Base-by-base conservation (phyloP, 768 basidiomycete genomes). In the Phaeotremella fagi region DNA sequence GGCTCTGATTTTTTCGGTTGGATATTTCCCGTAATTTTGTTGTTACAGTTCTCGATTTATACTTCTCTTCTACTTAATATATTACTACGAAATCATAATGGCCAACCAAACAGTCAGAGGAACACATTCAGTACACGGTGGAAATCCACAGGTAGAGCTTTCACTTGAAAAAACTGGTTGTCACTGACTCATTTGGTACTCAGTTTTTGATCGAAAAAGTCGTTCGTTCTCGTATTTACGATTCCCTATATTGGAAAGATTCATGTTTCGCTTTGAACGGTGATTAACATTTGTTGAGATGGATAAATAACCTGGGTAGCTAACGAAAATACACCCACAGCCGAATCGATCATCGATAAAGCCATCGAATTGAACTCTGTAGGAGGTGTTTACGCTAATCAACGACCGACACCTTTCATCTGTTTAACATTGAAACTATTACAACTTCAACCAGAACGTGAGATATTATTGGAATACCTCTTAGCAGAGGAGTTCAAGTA, bases 401-500 rank as follows among this genome's bases (percentile, higher is more conserved):
- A 95, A 63, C 82, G 85, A 42, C 95, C 95, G 0, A 98, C 92
- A 2, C 85, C 90, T 70, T 99, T 94, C 75, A 77, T 98, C 45
- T 92, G 87, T 68, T 79, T 99, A 36, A 82, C 92, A 44, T 79
- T 98, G 63, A 99, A 99, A 74, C 80, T 99, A 46, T 80, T 99
- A 38, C 94, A 97, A 76, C 85, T 99, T 45, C 95, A 98, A 71
- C 95, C 95, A 2, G 89, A 97, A 76, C 94, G 92, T 73, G 95
- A 98, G 76, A 97, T 99, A 48, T 72, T 98, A 46, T 78, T 98
- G 1, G 95, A 98, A 70, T 99, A 99, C 71, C 78, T 99, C 22
- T 82, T 85, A 50, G 95, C 90, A 5, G 95, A 98, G 55, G 95
- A 99, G 73, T 99, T 97, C 81, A 99, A 99, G 95, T 94, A 60